A percentile compares a stretch with the other conserved stretches of the same genome.
These are phyloP conservation scores for Aotearoamyces nothofagi DNA, from an alignment of 2,329 filamentous ascomycete genomes.

Conservation along the genomic window DNA sequence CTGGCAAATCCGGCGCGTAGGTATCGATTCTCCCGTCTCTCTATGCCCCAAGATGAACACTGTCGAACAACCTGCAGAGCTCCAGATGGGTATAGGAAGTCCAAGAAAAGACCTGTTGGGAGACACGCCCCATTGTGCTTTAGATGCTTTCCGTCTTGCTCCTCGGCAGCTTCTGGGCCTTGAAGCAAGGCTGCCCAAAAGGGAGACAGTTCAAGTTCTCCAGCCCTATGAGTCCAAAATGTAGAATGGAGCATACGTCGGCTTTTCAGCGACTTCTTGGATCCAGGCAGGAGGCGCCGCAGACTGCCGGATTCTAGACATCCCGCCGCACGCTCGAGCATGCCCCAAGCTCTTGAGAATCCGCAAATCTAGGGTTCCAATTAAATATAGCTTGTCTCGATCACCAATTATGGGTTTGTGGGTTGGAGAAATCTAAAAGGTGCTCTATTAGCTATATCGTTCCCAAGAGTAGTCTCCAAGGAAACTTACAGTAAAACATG, in stretches of 20 bases:
- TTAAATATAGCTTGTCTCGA: too few species aligned
- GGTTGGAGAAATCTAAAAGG: too few species aligned
- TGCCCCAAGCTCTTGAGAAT: slow-evolving; percentile 21
- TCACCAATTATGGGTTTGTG: too few species aligned
- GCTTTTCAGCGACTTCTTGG: slow-evolving; percentile 18
- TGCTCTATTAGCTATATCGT: too few species aligned
- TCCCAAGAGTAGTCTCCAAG: too few species aligned
- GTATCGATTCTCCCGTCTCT: slow-evolving; percentile 14
- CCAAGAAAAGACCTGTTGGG: slow-evolving; percentile 16
- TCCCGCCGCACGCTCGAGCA: slow-evolving; percentile 44
- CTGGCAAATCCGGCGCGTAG: slow-evolving; percentile 10
- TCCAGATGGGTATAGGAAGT: slow-evolving; percentile 25
- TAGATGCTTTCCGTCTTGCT: slow-evolving; percentile 5
- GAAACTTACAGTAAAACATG: too few species aligned
- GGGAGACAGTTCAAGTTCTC: slow-evolving; percentile 17
- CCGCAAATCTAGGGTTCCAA: too few species aligned
- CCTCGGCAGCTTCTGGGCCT: slow-evolving; percentile 7
- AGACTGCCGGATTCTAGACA: slow-evolving; percentile 39
- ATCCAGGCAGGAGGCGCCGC: slow-evolving; percentile 28
- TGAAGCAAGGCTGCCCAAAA: slow-evolving; percentile 15
- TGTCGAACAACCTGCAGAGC: slow-evolving; percentile 21
- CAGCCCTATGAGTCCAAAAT: slow-evolving; percentile 39
- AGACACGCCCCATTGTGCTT: slow-evolving; percentile 3
- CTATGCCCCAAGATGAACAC: slow-evolving; percentile 12
- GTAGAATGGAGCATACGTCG: slow-evolving; percentile 34